Percentiles rank a stretch among this genome's conserved stretches.
Conservation (phyloP, 495 filamentous ascomycete species). For the Aspergillus steynii region DNA sequence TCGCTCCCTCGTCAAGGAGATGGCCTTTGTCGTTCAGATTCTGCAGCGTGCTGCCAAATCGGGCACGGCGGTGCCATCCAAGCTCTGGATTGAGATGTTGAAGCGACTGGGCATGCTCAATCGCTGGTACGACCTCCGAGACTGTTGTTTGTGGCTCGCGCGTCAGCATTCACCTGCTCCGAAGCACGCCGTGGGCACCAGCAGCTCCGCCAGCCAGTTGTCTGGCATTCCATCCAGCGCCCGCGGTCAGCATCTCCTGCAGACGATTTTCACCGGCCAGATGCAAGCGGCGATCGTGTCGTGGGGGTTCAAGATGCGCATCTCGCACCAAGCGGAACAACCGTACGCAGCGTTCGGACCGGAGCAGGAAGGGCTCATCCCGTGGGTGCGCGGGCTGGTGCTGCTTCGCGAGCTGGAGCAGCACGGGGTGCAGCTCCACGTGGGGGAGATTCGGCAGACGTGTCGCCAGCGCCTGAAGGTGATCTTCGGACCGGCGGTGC, state of each 20-base stretch:
- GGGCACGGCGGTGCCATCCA: slow-evolving; percentile 29
- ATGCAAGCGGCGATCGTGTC: slow-evolving; percentile 55
- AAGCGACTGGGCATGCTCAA: slow-evolving; percentile 42
- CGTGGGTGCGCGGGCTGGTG: slow-evolving; percentile 50
- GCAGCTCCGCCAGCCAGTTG: background rate
- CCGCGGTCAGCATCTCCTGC: slow-evolving; percentile 27
- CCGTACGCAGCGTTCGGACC: slow-evolving; percentile 10
- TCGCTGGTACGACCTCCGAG: slow-evolving; percentile 37
- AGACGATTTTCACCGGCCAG: slow-evolving; percentile 42
- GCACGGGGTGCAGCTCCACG: slow-evolving; percentile 46
- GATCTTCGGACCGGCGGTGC: slow-evolving; percentile 43
- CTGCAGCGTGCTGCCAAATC: slow-evolving; percentile 36
- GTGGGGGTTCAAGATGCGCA: slow-evolving; percentile 57
- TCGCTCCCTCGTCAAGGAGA: slow-evolving; percentile 25
- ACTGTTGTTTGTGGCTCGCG: slow-evolving; percentile 45
- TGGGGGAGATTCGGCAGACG: slow-evolving; percentile 36
- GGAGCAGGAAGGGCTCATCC: slow-evolving; percentile 25
- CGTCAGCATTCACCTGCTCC: slow-evolving; percentile 32
- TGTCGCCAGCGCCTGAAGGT: slow-evolving; percentile 50
- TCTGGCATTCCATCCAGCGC: too few species aligned
- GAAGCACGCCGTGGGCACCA: background rate
- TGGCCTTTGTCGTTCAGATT: slow-evolving; percentile 36
- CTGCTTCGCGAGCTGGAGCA: slow-evolving; percentile 51
- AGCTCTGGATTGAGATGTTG: slow-evolving; percentile 44
- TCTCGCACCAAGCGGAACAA: slow-evolving; percentile 21